phyloP scores from a whole-genome alignment of 768 basidiomycete species.

The Filobasidium floriforme region DNA sequence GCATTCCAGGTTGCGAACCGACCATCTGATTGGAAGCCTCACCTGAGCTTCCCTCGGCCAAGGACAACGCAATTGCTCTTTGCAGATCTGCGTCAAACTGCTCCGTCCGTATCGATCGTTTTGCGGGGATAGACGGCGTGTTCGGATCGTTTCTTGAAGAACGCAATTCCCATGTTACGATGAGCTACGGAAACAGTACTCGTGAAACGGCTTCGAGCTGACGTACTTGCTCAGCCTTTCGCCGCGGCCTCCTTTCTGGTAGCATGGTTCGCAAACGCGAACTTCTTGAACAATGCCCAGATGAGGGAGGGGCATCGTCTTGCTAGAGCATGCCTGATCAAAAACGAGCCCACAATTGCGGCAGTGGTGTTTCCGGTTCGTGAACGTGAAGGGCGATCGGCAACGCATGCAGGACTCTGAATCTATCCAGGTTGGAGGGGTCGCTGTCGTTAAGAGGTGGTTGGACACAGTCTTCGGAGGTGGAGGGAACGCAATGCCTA shows the following conservation, averaged over 20 bases:
- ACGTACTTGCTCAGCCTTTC: not conserved
- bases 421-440: constrained; percentile 90
- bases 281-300: constrained; percentile 90
- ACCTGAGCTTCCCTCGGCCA: constrained; percentile 62
- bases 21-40: constrained; percentile 57
- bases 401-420: constrained; percentile 91
- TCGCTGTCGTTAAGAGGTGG: constrained; percentile 38
- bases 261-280: constrained; percentile 85
- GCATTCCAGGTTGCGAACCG: constrained; percentile 52
- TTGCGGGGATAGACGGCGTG: constrained; percentile 36
- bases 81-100: constrained; percentile 81
- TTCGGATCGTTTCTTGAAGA: constrained; percentile 13
- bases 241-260: constrained; percentile 55
- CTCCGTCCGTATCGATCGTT: constrained; percentile 49
- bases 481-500: constrained; percentile 38
- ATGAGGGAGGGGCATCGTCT: constrained; percentile 74
- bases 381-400: constrained; percentile 81
- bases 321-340: constrained; percentile 84
- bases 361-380: constrained; percentile 96
- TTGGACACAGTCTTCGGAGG: constrained; percentile 31
- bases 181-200: constrained; percentile 1
- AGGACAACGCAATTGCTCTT: constrained; percentile 81
- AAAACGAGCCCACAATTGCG: constrained; percentile 96
- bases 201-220: not conserved
- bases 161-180: constrained; percentile 7